Percentiles rank a stretch among this genome's conserved stretches.
Evolutionary conservation across 225 moss, liverwort and hornwort species (phyloP).

Genomic region (Sphagnum tenellum): DNA sequence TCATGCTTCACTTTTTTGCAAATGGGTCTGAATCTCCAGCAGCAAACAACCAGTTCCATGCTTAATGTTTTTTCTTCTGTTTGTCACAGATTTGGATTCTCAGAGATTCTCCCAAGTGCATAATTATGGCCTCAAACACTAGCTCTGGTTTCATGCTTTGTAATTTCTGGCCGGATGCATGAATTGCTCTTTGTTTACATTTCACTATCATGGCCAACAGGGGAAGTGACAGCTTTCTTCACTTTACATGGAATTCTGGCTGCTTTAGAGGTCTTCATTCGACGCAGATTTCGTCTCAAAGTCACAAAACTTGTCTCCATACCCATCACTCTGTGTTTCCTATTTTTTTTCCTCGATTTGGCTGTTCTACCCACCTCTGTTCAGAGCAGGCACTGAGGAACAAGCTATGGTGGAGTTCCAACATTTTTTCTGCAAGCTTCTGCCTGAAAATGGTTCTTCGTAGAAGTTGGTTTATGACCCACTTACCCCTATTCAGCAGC

Average conservation of each 20-base stretch:
- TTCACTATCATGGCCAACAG: constrained; percentile 29
- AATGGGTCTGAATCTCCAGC: too few species aligned
- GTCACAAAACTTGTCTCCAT: constrained; percentile 14
- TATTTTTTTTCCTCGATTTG: constrained; percentile 43
- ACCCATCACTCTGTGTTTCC: constrained; percentile 30
- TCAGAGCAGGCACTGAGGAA: constrained; percentile 24
- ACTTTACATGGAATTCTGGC: constrained; percentile 41
- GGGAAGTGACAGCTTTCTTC: constrained; percentile 66
- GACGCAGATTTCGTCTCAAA: constrained; percentile 18
- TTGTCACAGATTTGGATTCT: too few species aligned
- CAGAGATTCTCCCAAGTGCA: not conserved
- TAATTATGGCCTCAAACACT: constrained; percentile 25
- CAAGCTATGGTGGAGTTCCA: constrained; percentile 21
- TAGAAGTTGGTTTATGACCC: too few species aligned
- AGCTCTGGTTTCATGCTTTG: constrained; percentile 36
- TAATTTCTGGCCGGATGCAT: constrained; percentile 69
- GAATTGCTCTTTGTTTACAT: constrained; percentile 67
- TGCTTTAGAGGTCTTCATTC: constrained; percentile 25
- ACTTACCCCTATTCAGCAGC: too few species aligned
- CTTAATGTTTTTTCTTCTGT: too few species aligned
- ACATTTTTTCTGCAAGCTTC: constrained; percentile 15
- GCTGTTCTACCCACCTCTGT: constrained; percentile 58
- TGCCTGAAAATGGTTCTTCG: too few species aligned
- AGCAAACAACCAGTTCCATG: too few species aligned
- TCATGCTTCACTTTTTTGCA: too few species aligned